Base-by-base conservation (phyloP, 257 asterid genomes). In the Scutellaria baicalensis region DNA sequence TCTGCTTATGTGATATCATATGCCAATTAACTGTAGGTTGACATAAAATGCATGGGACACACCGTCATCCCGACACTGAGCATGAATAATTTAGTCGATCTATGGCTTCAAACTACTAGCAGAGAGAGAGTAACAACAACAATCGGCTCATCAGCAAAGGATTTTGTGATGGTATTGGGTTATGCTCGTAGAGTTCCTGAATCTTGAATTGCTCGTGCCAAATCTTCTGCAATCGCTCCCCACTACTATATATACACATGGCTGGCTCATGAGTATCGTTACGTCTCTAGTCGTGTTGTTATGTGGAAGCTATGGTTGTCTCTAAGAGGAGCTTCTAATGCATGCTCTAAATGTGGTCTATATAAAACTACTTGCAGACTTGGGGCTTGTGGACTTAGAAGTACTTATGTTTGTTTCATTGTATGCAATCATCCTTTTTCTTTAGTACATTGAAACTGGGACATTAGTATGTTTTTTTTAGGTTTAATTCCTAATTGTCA, bases 161-260 rank as follows among this genome's bases (percentile, higher is more conserved):
- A 89, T n/a, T 86, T 89, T 21, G 86, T 89, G 70, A 89, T 89
- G 96, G 89, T 84, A 45, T 59, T 86, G 84, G 61, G 74, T 58
- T 89, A 89, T 64, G 78, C 83, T 48, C 86, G 84, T 59, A 77
- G 80, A 62, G 67, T 64, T 63, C 72, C 81, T 4, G 59, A 78
- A 23, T 11, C 81, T 74, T 88, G 76, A 27, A 80, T 71, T 54
- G 14, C 35, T 49, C n/a, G 13, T 12, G 20, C 51, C 72, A 47
- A 31, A 14, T 21, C 45, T 18, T 9, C 33, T 38, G 23, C 48
- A 54, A 18, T 18, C 52, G 3, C 35, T 35, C 55, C 8, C 44
- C 72, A 14, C 13, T 58, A 62, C 67, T 60, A 38, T 21, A 4
- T n/a, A n/a, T 49, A 45, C 16, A 49, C 16, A 16, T 12, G 48